Percentiles rank a stretch among this genome's conserved stretches.
Conservation (phyloP, 2,329 filamentous ascomycete genomes). For the Fusarium tjaetaba region DNA sequence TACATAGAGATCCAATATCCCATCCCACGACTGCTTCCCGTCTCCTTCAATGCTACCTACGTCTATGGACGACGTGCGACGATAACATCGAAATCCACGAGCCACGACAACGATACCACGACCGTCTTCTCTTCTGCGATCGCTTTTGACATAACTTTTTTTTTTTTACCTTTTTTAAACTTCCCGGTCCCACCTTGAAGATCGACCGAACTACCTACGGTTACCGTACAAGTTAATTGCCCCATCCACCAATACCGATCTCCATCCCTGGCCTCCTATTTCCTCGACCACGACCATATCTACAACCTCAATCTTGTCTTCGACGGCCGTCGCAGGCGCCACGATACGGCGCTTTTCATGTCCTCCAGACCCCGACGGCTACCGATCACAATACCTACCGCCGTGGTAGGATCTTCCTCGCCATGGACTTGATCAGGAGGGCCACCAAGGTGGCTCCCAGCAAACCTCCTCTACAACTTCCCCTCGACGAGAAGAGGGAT, state of each 20-base stretch:
- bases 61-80: conserved; percentile 17
- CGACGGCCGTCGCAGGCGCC: conserved; percentile 37
- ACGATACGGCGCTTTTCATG: conserved; percentile 44
- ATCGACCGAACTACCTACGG: conserved; percentile 18
- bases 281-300: background rate
- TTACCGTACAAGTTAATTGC: conserved; percentile 7
- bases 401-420: conserved; percentile 41
- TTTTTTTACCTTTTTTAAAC: conserved; percentile 1
- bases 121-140: conserved; percentile 21
- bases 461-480: conserved; percentile 54
- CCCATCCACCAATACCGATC: conserved; percentile 16
- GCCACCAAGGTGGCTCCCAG: conserved; percentile 61
- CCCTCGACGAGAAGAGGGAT: conserved; percentile 60
- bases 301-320: background rate
- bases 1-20: conserved; percentile 24
- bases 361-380: conserved; percentile 43
- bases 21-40: conserved; percentile 16
- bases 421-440: conserved; percentile 69
- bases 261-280: conserved; percentile 27
- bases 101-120: conserved; percentile 33
- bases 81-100: conserved; percentile 24
- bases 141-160: conserved; percentile 5
- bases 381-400: conserved; percentile 54
- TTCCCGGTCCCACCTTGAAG: conserved; percentile 15
- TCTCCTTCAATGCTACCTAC: conserved; percentile 8